Percentiles rank a stretch among this genome's conserved stretches.
Evolutionary conservation across 2,329 filamentous ascomycete species (phyloP).

Genomic region (Trichoderma atrobrunneum): DNA sequence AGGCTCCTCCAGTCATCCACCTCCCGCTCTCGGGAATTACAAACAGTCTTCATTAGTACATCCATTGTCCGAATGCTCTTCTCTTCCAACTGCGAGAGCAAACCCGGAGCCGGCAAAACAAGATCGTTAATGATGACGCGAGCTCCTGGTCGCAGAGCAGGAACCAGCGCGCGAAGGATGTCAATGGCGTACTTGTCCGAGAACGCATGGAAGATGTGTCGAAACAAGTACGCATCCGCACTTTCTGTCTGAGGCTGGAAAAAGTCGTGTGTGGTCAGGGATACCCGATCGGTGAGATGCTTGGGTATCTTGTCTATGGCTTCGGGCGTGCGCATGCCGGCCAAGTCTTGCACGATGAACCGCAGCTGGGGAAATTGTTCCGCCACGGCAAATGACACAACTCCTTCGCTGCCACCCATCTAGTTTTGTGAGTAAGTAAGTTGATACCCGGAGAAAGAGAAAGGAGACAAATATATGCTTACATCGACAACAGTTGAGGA

Average conservation of each 20-base stretch:
- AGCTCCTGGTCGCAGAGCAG: background rate
- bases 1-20: slow-evolving; percentile 42
- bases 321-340: background rate
- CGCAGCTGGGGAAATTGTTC: background rate
- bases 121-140: background rate
- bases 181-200: background rate
- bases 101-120: background rate
- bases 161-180: background rate
- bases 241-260: background rate
- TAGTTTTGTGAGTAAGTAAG: background rate
- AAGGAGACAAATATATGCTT: background rate
- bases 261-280: background rate
- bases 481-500: background rate
- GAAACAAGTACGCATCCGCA: background rate
- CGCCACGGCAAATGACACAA: background rate
- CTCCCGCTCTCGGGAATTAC: slow-evolving; percentile 21
- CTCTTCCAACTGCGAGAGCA: background rate
- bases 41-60: background rate
- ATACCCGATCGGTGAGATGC: background rate
- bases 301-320: background rate
- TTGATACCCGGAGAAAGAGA: background rate
- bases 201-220: background rate
- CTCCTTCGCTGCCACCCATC: background rate
- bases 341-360: background rate
- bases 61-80: background rate